Evolutionary conservation across 306 rosid species (phyloP).

Genomic region (Prunus campanulata): DNA sequence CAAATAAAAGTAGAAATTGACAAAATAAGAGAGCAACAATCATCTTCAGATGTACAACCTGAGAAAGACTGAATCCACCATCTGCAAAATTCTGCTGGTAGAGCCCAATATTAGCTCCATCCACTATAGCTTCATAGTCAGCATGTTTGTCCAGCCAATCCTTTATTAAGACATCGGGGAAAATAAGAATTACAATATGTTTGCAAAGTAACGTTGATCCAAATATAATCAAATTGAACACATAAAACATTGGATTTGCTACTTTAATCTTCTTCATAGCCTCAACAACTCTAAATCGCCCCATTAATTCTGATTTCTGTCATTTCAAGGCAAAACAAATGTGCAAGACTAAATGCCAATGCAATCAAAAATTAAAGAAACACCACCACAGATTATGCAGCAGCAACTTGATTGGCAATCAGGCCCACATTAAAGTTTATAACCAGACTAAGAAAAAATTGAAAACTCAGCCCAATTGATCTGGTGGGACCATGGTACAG

Average conservation of each 20-base stretch:
- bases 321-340: not conserved
- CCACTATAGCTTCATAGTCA: conserved; percentile 67
- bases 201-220: not conserved
- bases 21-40: not conserved
- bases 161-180: conserved; percentile 28
- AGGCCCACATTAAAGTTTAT: no score
- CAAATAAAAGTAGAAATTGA: not conserved
- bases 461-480: no score
- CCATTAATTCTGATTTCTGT: not conserved
- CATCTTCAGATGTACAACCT: conserved; percentile 50
- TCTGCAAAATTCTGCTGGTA: conserved; percentile 94
- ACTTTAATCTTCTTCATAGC: not conserved
- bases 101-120: conserved; percentile 90
- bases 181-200: not conserved
- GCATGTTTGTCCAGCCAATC: conserved; percentile 65
- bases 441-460: no score
- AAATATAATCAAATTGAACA: not conserved
- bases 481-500: no score
- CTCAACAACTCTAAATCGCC: not conserved
- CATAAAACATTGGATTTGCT: not conserved
- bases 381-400: not conserved
- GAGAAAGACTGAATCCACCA: conserved; percentile 77
- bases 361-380: not conserved
- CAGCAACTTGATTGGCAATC: not conserved
- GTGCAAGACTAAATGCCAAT: not conserved